Percentiles rank a stretch among this genome's conserved stretches.
Conservation (phyloP, 164 flowering plant species). For the Tinospora cordifolia region DNA sequence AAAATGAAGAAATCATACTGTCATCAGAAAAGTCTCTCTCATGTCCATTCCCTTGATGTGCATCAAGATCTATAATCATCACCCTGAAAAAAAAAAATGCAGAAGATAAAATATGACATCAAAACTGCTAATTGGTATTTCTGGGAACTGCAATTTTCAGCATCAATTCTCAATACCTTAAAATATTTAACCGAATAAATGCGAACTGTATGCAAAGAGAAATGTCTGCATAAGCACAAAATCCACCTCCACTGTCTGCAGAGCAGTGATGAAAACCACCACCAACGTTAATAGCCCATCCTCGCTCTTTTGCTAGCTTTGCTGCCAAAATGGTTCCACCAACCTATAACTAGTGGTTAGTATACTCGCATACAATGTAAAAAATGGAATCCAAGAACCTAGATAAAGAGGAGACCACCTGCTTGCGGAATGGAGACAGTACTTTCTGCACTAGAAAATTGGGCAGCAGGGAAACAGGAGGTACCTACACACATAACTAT, state of each 20-base stretch:
- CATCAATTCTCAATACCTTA: conserved; percentile 42
- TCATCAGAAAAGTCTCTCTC: conserved; percentile 78
- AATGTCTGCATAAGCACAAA: conserved; percentile 92
- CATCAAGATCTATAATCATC: conserved; percentile 98
- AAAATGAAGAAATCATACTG: conserved; percentile 33
- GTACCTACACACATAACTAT: conserved; percentile 44
- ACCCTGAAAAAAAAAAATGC: conserved; percentile 44
- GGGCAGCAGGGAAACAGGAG: conserved; percentile 88
- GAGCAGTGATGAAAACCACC: conserved; percentile 99
- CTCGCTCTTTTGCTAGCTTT: conserved; percentile 86
- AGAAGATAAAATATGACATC: background rate
- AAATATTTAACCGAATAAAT: conserved; percentile 55
- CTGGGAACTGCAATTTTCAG: background rate
- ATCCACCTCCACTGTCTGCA: conserved; percentile 81
- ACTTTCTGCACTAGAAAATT: conserved; percentile 67
- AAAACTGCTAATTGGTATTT: background rate
- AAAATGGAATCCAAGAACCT: conserved; percentile 4
- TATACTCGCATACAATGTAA: background rate
- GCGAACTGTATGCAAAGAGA: conserved; percentile 83
- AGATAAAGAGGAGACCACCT: conserved; percentile 34
- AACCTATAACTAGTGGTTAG: conserved; percentile 40
- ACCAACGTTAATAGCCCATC: conserved; percentile 96
- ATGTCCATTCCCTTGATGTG: conserved; percentile 98
- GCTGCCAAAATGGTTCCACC: conserved; percentile 92
- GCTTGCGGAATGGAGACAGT: conserved; percentile 80